A percentile compares a stretch with the other conserved stretches of the same genome.
Conservation (phyloP, 2,329 filamentous ascomycete genomes). For the Dactylonectria macrodidyma region DNA sequence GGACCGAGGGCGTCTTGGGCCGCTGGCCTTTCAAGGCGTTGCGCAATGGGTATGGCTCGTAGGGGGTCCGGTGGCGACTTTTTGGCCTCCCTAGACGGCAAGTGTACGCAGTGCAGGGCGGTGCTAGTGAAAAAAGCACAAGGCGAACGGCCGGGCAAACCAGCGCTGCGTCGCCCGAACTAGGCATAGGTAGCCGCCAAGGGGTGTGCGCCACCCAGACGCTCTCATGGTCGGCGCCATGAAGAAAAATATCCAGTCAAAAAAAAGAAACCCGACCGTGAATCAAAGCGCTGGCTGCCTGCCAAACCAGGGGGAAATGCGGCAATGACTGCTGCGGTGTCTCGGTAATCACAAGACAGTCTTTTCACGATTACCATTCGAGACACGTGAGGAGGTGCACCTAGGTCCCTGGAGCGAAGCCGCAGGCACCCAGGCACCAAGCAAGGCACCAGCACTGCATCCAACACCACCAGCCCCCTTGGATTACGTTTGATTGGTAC, state of each 20-base stretch:
- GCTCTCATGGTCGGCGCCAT: conserved; percentile 13
- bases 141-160: conserved; percentile 34
- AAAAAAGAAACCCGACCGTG: conserved; percentile 23
- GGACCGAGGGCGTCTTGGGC: background rate
- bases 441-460: conserved; percentile 29
- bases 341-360: conserved; percentile 22
- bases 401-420: conserved; percentile 39
- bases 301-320: conserved; percentile 35
- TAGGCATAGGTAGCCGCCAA: conserved; percentile 43
- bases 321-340: conserved; percentile 31
- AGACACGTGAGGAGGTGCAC: conserved; percentile 19
- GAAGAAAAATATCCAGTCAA: conserved; percentile 37
- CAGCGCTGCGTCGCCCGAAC: background rate
- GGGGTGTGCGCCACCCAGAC: conserved; percentile 34
- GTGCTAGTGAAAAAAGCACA: conserved; percentile 11
- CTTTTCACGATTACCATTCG: conserved; percentile 36
- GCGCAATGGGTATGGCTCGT: background rate
- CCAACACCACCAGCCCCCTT: conserved; percentile 11
- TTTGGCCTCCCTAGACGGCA: background rate
- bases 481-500: background rate
- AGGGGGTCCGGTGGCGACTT: conserved; percentile 11
- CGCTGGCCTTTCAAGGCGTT: conserved; percentile 9
- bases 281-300: conserved; percentile 34
- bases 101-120: conserved; percentile 33
- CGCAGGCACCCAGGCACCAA: conserved; percentile 33